A percentile compares a stretch with the other conserved stretches of the same genome.
phyloP scores from a whole-genome alignment of 805 yeast genomes.

The Wickerhamomyces rabaulensis region DNA sequence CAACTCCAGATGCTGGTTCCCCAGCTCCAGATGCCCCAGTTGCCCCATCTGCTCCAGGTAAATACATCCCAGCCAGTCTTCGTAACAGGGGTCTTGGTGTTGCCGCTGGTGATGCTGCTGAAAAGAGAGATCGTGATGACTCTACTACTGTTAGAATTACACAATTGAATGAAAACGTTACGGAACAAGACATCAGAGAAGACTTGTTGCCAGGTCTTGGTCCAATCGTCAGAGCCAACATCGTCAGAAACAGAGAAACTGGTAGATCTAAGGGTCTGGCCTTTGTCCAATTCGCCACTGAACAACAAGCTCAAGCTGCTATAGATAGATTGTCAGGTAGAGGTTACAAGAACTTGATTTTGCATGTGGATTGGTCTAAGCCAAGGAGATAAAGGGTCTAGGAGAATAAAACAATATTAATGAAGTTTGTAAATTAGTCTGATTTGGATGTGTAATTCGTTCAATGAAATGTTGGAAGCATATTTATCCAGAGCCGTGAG shows the following conservation, averaged over 20 bases:
- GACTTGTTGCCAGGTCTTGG: constrained; percentile 68
- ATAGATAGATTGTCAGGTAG: constrained; percentile 74
- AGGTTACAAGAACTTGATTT: constrained; percentile 87
- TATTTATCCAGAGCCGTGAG: not conserved
- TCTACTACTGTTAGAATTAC: constrained; percentile 83
- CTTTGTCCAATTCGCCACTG: constrained; percentile 74
- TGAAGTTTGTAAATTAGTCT: not conserved
- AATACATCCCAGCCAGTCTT: constrained; percentile 61
- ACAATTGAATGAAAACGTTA: constrained; percentile 81
- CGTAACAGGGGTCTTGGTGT: constrained; percentile 36
- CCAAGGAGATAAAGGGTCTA: constrained; percentile 9
- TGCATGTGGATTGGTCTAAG: constrained; percentile 59
- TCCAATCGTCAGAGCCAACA: constrained; percentile 64
- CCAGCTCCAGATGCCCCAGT: constrained; percentile 36
- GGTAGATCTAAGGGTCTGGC: constrained; percentile 95
- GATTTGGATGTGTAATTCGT: not conserved
- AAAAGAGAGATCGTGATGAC: constrained; percentile 69
- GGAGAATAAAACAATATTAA: not conserved
- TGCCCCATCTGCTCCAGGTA: constrained; percentile 38
- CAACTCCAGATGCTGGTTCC: constrained; percentile 57
- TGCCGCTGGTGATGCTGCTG: constrained; percentile 30
- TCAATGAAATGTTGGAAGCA: not conserved
- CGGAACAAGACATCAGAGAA: constrained; percentile 72
- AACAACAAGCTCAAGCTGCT: constrained; percentile 70
- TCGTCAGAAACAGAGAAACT: constrained; percentile 88